Conservation (phyloP, 257 asterid genomes). For the Forsythia suspensa region DNA sequence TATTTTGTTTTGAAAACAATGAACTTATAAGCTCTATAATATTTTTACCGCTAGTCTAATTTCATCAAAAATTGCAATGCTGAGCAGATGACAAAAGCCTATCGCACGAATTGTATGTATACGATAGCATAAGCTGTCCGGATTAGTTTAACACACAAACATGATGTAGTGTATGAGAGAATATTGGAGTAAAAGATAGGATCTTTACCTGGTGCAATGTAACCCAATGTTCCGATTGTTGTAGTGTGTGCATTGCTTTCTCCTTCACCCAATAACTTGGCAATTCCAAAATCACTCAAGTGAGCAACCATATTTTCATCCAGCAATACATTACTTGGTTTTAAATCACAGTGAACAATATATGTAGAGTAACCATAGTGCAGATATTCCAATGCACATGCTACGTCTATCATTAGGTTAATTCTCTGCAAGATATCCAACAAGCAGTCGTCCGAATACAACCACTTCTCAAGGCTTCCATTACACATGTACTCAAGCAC, state of each 20-base stretch:
- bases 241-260: constrained; percentile 13
- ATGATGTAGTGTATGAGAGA: no score
- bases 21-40: no score
- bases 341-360: constrained; percentile 28
- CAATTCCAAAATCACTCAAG: constrained; percentile 26
- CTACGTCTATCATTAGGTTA: constrained; percentile 18
- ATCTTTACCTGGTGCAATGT: constrained; percentile 28
- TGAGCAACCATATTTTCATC: constrained; percentile 18
- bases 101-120: no score
- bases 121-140: no score
- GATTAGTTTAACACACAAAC: no score
- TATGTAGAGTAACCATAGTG: constrained; percentile 21
- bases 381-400: constrained; percentile 29
- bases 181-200: not conserved
- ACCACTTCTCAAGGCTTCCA: constrained; percentile 34
- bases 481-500: constrained; percentile 28
- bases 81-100: no score
- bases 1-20: no score
- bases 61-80: no score
- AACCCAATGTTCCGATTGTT: constrained; percentile 22
- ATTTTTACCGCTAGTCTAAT: no score
- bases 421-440: constrained; percentile 23
- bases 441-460: constrained; percentile 8
- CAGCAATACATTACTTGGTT: constrained; percentile 27
- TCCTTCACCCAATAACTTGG: constrained; percentile 19